Conservation (phyloP, 2,329 filamentous ascomycete genomes). For the Paecilomyces fulvus region DNA sequence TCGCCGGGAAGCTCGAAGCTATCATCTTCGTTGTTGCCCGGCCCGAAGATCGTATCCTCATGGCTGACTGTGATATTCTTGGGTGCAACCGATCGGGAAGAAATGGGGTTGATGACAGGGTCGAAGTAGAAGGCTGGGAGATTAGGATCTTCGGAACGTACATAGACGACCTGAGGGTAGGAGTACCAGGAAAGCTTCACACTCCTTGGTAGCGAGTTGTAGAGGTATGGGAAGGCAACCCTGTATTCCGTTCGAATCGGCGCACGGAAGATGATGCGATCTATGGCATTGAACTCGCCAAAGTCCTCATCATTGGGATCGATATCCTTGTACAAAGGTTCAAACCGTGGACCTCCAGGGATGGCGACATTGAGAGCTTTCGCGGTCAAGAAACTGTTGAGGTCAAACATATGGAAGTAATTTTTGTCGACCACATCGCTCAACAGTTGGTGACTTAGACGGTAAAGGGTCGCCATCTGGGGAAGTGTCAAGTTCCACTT, state of each 20-base stretch:
- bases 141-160: slow-evolving; percentile 75
- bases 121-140: slow-evolving; percentile 97
- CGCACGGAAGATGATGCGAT: slow-evolving; percentile 95
- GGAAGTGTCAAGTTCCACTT: slow-evolving; percentile 85
- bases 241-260: slow-evolving; percentile 93
- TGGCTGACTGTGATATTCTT: slow-evolving; percentile 89
- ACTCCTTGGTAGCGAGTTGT: slow-evolving; percentile 91
- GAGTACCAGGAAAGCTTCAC: slow-evolving; percentile 93
- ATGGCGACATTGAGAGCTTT: slow-evolving; percentile 97
- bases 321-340: slow-evolving; percentile 96
- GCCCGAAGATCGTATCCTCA: slow-evolving; percentile 88
- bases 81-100: slow-evolving; percentile 82
- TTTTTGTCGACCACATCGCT: slow-evolving; percentile 93
- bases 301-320: slow-evolving; percentile 99
- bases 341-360: slow-evolving; percentile 92
- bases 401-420: slow-evolving; percentile 95
- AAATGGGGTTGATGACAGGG: slow-evolving; percentile 95
- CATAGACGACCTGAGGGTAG: slow-evolving; percentile 85
- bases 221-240: slow-evolving; percentile 88
- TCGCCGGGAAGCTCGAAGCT: slow-evolving; percentile 74
- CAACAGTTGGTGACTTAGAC: slow-evolving; percentile 79
- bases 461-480: slow-evolving; percentile 93
- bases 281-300: slow-evolving; percentile 98
- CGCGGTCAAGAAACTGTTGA: slow-evolving; percentile 88
- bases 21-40: slow-evolving; percentile 71